Evolutionary conservation across 352 stramenopile species (phyloP), one percentile per base, ranked within the genome.

Genomic region (Pythium aquatile): DNA sequence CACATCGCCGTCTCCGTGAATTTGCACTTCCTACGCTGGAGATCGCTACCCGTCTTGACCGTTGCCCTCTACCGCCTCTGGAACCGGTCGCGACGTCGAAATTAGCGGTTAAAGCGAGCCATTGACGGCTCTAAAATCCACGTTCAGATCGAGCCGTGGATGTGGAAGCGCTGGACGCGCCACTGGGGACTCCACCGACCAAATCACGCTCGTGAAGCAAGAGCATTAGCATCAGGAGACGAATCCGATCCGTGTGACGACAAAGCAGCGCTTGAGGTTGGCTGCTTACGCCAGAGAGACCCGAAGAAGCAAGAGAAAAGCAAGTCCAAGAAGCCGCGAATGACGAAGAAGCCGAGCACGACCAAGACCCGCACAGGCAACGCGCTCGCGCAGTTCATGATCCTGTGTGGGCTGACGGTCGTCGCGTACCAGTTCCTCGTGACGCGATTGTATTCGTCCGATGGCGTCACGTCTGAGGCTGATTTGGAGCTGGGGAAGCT

Each of bases 341-440:
- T 57, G 54, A 55, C 62, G 11, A 70, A 67, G 46, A 67, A 72
- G 20, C 51, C 47, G 30, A 72, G 59, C 40, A 40, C 59, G 35
- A 60, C 58, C 53, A 72, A 72, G 65, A 72, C 65, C 29, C 58
- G 65, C 59, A 72, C 65, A 40, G 78, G 78, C 58, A 81, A 87
- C 57, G 76, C 78, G 62, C 67, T 88, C 52, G 78, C 75, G 40
- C 81, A 87, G 65, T 87, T 89, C 62, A 76, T 88, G 57, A 76
- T 87, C 39, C 51, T 82, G 37, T 79, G 70, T 42, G 78, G 76
- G 49, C 66, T 87, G 33, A 79, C 74, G 51, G 83, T 79, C 53
- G 76, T 84, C 29, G 26, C 81, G 55, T 87, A 87, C 66, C 81
- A 88, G 70, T 69, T 86, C 33, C 37, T 77, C 39, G 40, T 42